phyloP scores from a whole-genome alignment of 1,284 basidiomycete genomes.

The Sporisorium sorghi region DNA sequence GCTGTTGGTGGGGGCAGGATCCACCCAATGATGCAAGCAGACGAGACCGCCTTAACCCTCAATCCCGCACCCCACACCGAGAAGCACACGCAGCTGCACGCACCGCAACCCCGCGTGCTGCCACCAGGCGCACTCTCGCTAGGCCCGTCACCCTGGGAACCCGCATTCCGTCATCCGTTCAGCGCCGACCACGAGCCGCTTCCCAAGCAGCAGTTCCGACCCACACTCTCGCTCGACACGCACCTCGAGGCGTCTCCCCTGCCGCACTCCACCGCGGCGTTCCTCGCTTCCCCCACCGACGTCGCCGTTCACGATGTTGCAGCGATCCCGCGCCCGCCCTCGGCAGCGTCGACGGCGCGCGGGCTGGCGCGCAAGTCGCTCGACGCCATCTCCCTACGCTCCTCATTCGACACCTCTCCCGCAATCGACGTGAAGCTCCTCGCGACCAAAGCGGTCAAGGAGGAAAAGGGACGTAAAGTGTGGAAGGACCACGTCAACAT shows the following conservation, averaged over 20 bases:
- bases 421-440: constrained; percentile 38
- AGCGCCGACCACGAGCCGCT: constrained; percentile 9
- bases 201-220: constrained; percentile 3
- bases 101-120: not conserved
- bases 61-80: not conserved
- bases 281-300: constrained; percentile 11
- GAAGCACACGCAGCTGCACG: not conserved
- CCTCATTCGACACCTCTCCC: constrained; percentile 5
- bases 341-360: not conserved
- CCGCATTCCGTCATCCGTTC: constrained; percentile 34
- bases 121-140: constrained; percentile 30
- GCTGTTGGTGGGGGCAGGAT: not conserved
- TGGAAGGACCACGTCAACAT: constrained; percentile 47
- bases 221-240: constrained; percentile 29
- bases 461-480: constrained; percentile 24
- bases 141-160: constrained; percentile 25
- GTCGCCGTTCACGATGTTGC: not conserved
- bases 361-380: constrained; percentile 26
- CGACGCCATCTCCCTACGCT: constrained; percentile 31
- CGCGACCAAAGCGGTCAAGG: constrained; percentile 31
- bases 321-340: constrained; percentile 15
- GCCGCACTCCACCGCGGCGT: not conserved
- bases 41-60: constrained; percentile 6
- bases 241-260: not conserved
- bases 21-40: constrained; percentile 12